Percentiles rank a stretch among this genome's conserved stretches.
Evolutionary conservation across 371 early-diverging fungal genomes (phyloP).

Genomic region (Apophysomyces trapeziformis): DNA sequence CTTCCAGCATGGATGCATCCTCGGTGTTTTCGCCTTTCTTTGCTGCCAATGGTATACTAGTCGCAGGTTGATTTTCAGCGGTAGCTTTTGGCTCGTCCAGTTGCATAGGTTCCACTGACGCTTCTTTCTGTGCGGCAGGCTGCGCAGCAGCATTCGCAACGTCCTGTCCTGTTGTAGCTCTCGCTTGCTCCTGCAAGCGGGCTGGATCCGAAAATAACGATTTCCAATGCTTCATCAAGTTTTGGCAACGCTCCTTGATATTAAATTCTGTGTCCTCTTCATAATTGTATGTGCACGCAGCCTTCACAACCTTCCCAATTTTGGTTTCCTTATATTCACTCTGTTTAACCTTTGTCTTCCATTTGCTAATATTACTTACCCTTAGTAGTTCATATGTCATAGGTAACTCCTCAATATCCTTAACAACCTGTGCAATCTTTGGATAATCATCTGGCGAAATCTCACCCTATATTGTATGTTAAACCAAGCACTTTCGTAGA

Average conservation of each 20-base stretch:
- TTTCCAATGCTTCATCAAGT: conserved; percentile 48
- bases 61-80: background rate
- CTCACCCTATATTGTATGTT: conserved; percentile 36
- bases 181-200: conserved; percentile 8
- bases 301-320: conserved; percentile 55
- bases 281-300: conserved; percentile 43
- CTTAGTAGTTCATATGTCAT: conserved; percentile 49
- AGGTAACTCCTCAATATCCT: conserved; percentile 49
- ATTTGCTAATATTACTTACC: conserved; percentile 28
- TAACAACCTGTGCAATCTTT: conserved; percentile 41
- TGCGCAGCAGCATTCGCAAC: conserved; percentile 11
- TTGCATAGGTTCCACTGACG: conserved; percentile 5
- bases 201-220: conserved; percentile 25
- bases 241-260: conserved; percentile 45
- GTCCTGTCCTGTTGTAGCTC: conserved; percentile 4
- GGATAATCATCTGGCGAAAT: conserved; percentile 51
- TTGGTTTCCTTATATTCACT: conserved; percentile 45
- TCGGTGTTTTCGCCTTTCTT: conserved; percentile 9
- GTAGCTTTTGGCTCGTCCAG: background rate
- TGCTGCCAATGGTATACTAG: conserved; percentile 8
- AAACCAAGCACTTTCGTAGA: background rate
- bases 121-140: conserved; percentile 8
- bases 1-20: conserved; percentile 9
- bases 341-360: background rate
- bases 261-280: conserved; percentile 40